These are phyloP conservation scores for Nicotiana benthamiana DNA, from an alignment of 257 asterid genomes.

Conservation along the genomic window DNA sequence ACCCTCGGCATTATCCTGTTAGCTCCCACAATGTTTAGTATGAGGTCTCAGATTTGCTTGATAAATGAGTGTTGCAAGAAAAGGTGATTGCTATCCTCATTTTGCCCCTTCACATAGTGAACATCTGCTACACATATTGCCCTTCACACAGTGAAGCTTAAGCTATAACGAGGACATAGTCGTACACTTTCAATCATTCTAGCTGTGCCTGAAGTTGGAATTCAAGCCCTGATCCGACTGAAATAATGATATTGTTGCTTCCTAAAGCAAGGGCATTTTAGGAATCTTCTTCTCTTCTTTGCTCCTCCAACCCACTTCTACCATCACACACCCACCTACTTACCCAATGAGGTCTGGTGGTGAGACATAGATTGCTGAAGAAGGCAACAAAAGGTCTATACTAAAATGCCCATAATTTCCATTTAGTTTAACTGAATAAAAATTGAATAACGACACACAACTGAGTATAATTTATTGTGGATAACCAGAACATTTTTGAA, in stretches of 20 bases:
- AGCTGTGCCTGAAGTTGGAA: neutral
- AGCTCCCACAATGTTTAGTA: neutral
- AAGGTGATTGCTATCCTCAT: neutral
- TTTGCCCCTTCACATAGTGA: neutral
- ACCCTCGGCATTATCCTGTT: neutral
- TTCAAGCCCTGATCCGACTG: neutral
- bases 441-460: too few relatives aligned
- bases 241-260: neutral
- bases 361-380: too few relatives aligned
- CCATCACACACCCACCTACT: too few relatives aligned
- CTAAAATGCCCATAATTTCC: too few relatives aligned
- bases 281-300: too few relatives aligned
- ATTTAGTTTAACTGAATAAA: too few relatives aligned
- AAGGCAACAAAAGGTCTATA: too few relatives aligned
- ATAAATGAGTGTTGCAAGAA: neutral
- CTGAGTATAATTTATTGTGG: too few relatives aligned
- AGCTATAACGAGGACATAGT: neutral
- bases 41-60: neutral
- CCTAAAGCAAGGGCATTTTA: neutral
- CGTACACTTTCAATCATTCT: neutral
- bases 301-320: too few relatives aligned
- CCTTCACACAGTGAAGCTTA: neutral
- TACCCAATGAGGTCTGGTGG: too few relatives aligned
- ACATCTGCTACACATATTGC: neutral
- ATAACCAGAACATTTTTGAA: neutral